phyloP scores from a whole-genome alignment of 306 rosid genomes.

The Dryas octopetala region DNA sequence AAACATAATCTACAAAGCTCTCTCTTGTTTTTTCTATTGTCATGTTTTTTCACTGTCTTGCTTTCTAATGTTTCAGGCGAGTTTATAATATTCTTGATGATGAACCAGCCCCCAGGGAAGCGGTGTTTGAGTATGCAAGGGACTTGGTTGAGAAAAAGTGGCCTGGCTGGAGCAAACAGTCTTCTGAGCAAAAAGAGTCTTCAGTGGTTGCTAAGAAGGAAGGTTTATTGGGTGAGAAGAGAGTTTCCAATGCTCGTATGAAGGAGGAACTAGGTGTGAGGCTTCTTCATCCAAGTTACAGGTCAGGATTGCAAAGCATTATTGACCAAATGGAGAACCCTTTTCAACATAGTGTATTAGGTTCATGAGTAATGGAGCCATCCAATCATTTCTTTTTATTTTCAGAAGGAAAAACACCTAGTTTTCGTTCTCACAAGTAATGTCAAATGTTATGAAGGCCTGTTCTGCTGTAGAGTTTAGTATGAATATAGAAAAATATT shows the following conservation, averaged over 20 bases:
- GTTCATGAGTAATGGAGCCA: neutral
- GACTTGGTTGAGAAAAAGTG: conserved; percentile 69
- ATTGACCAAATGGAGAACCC: conserved; percentile 59
- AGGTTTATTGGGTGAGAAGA: conserved; percentile 50
- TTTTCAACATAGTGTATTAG: neutral
- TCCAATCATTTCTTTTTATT: neutral
- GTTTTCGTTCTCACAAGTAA: neutral
- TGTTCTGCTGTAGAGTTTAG: no score
- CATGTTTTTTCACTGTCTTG: neutral
- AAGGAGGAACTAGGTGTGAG: conserved; percentile 61
- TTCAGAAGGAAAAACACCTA: neutral
- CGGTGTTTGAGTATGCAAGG: conserved; percentile 72
- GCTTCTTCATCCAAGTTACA: conserved; percentile 69
- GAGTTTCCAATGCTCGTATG: conserved; percentile 66
- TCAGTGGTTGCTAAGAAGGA: conserved; percentile 11
- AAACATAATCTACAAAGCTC: neutral
- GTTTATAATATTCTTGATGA: conserved; percentile 79
- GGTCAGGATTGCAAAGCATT: conserved; percentile 63
- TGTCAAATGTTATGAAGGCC: neutral
- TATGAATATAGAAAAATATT: no score
- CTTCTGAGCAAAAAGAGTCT: conserved; percentile 15
- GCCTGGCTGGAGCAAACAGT: conserved; percentile 49
- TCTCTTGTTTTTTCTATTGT: neutral
- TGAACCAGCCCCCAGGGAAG: conserved; percentile 76
- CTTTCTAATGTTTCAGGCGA: conserved; percentile 40